Evolutionary conservation across 306 rosid genomes (phyloP).

Genomic region (Quercus dentata): DNA sequence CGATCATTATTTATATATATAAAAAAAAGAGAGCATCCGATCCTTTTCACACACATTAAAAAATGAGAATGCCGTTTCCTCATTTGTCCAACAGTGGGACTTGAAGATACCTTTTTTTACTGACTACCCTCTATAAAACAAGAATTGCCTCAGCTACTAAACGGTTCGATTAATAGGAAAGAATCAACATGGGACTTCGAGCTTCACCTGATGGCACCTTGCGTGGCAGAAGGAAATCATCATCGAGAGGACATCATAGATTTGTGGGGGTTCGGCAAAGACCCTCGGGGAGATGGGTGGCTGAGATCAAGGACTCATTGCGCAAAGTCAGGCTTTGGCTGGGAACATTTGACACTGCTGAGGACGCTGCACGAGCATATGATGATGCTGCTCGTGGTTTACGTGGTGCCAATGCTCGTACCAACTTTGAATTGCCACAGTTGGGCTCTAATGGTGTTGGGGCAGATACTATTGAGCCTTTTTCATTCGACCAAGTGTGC

Average conservation of each 20-base stretch:
- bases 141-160: background rate
- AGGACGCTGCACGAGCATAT: slow-evolving; percentile 72
- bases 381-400: slow-evolving; percentile 61
- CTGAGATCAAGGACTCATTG: slow-evolving; percentile 78
- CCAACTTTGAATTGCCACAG: slow-evolving; percentile 57
- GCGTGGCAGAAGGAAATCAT: slow-evolving; percentile 35
- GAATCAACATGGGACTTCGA: slow-evolving; percentile 19
- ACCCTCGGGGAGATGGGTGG: slow-evolving; percentile 87
- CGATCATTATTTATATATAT: too few species aligned
- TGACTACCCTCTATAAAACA: background rate
- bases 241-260: slow-evolving; percentile 64
- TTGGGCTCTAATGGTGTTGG: slow-evolving; percentile 7
- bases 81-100: slow-evolving; percentile 9
- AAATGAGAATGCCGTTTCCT: slow-evolving; percentile 21
- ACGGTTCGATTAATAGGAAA: slow-evolving; percentile 17
- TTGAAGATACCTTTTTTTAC: slow-evolving; percentile 7
- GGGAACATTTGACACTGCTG: slow-evolving; percentile 69
- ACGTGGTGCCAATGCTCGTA: slow-evolving; percentile 67
- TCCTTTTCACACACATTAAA: too few species aligned
- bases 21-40: too few species aligned
- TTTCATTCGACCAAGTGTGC: slow-evolving; percentile 51
- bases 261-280: slow-evolving; percentile 74
- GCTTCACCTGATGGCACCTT: slow-evolving; percentile 9
- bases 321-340: slow-evolving; percentile 82
- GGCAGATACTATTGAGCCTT: slow-evolving; percentile 36